Conservation (phyloP, 257 asterid genomes). For the Solanum appendiculatum region DNA sequence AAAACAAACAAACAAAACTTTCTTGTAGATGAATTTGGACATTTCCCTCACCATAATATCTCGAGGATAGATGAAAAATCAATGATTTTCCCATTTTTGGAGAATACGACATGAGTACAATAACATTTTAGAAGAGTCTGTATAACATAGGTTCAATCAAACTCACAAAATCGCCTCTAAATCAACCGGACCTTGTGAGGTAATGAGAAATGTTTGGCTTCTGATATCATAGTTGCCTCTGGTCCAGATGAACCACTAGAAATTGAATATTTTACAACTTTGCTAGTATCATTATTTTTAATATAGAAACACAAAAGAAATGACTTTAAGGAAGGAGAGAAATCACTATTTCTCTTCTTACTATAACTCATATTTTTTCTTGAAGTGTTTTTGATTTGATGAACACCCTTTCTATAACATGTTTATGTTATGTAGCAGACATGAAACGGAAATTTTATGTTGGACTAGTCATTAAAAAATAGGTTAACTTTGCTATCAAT, state of each 20-base stretch:
- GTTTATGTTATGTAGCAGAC: too few species aligned
- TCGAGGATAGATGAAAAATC: too few species aligned
- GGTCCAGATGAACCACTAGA: background rate
- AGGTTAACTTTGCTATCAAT: too few species aligned
- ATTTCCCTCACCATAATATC: too few species aligned
- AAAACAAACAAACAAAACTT: too few species aligned
- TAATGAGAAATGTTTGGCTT: background rate
- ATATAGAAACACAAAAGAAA: background rate
- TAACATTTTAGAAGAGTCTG: too few species aligned
- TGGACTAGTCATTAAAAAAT: too few species aligned
- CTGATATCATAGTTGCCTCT: background rate
- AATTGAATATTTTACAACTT: background rate
- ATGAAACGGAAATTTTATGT: too few species aligned
- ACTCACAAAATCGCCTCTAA: background rate
- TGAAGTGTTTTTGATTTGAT: background rate
- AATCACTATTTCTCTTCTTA: background rate
- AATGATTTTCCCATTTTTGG: too few species aligned
- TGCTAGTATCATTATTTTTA: background rate
- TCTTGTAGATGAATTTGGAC: too few species aligned
- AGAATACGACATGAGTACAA: too few species aligned
- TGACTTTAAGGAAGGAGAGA: background rate
- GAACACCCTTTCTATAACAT: background rate
- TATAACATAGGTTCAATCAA: background rate
- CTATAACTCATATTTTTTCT: background rate
- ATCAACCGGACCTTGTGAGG: background rate